A percentile compares a stretch with the other conserved stretches of the same genome.
Evolutionary conservation across 148 eudicot genomes (phyloP).

Genomic region (Amaranthus hypochondriacus): DNA sequence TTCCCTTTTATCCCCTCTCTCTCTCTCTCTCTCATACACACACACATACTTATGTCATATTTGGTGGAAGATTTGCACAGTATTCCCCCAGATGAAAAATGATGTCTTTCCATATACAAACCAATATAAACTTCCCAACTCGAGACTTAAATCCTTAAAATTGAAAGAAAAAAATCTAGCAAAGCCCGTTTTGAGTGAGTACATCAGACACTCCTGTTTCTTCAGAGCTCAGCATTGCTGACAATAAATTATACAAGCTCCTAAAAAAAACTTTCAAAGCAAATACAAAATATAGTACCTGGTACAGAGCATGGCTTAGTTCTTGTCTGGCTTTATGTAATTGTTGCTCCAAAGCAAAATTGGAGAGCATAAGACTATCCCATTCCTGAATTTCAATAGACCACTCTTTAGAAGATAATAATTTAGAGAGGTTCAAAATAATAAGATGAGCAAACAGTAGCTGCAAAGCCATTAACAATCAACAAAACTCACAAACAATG

Average conservation of each 20-base stretch:
- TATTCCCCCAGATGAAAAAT: neutral
- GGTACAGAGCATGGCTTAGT: conserved; percentile 93
- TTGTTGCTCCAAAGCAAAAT: conserved; percentile 94
- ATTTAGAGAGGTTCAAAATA: neutral
- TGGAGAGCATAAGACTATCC: conserved; percentile 93
- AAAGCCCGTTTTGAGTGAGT: neutral
- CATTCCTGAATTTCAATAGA: conserved; percentile 56
- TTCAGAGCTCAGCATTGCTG: no score
- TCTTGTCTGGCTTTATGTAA: conserved; percentile 93
- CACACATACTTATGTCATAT: neutral
- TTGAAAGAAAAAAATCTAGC: neutral
- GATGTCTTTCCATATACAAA: neutral
- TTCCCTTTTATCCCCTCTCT: no score
- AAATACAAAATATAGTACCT: conserved; percentile 41
- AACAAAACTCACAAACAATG: neutral
- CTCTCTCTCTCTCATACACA: neutral
- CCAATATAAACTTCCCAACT: neutral
- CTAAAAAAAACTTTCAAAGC: neutral
- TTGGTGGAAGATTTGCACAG: neutral
- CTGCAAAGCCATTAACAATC: neutral
- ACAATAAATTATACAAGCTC: neutral
- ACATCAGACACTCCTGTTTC: no score
- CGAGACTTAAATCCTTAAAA: neutral
- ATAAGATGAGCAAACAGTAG: neutral
- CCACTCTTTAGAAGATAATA: conserved; percentile 13